Evolutionary conservation across 805 yeast genomes (phyloP).

Genomic region (Myxozyma kluyveri): DNA sequence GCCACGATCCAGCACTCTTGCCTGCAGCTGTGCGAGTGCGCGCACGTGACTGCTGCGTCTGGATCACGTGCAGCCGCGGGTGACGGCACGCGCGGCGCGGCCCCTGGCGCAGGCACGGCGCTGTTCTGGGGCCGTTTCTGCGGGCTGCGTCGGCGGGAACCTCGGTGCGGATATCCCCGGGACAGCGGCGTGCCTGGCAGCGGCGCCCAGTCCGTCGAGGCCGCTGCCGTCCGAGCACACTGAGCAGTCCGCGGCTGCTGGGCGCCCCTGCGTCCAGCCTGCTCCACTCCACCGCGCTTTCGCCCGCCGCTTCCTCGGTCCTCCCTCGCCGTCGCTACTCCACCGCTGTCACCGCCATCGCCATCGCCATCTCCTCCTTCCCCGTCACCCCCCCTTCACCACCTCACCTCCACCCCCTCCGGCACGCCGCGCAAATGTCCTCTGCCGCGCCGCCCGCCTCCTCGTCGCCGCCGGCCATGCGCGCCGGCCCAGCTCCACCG

Average conservation of each 20-base stretch:
- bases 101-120: no score
- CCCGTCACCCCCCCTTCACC: background rate
- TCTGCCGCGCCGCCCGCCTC: background rate
- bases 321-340: slow-evolving; percentile 2
- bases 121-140: no score
- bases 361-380: background rate
- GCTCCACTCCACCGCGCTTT: background rate
- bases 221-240: background rate
- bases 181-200: no score
- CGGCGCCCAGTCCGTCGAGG: no score
- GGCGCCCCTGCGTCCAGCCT: background rate
- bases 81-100: no score
- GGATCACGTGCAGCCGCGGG: no score
- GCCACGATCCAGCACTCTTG: no score
- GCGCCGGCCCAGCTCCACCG: slow-evolving; percentile 5
- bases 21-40: no score
- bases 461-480: background rate
- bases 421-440: background rate
- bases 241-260: background rate
- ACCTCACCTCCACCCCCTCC: background rate
- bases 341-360: background rate
- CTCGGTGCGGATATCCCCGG: no score
- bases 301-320: slow-evolving; percentile 1
- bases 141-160: no score
- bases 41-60: no score